Evolutionary conservation across 495 filamentous ascomycete genomes (phyloP).

Genomic region (Penicillium roqueforti): DNA sequence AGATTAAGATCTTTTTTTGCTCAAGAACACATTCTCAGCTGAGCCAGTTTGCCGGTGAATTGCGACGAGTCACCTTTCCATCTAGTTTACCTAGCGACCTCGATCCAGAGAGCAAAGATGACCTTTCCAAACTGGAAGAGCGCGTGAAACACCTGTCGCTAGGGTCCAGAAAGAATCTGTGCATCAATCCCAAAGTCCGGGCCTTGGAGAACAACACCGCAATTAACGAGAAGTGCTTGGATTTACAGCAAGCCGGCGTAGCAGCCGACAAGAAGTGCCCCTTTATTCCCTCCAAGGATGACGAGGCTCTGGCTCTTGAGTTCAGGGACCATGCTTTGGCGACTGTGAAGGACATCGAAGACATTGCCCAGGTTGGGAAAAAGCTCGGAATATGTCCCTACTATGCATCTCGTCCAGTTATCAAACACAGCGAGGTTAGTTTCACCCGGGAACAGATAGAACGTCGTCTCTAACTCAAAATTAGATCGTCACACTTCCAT

Average conservation of each 20-base stretch:
- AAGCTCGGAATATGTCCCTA: conserved; percentile 86
- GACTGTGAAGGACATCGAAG: conserved; percentile 88
- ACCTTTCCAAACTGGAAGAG: conserved; percentile 46
- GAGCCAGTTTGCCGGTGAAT: conserved; percentile 86
- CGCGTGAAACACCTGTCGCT: conserved; percentile 79
- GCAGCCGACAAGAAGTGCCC: conserved; percentile 66
- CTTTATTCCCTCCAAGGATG: conserved; percentile 74
- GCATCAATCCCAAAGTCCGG: conserved; percentile 80
- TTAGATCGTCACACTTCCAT: conserved; percentile 89
- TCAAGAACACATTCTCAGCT: conserved; percentile 95
- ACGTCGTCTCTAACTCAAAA: conserved; percentile 1
- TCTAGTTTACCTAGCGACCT: conserved; percentile 46
- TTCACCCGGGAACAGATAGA: not conserved
- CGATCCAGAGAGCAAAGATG: conserved; percentile 20
- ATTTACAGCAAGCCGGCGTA: conserved; percentile 74
- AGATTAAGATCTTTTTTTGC: conserved; percentile 85
- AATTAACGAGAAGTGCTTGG: conserved; percentile 93
- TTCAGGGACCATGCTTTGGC: conserved; percentile 89
- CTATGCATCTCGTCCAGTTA: conserved; percentile 81
- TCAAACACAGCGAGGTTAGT: conserved; percentile 71
- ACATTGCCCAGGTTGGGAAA: conserved; percentile 73
- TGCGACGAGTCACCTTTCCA: conserved; percentile 77
- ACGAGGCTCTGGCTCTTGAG: conserved; percentile 63
- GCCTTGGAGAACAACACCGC: conserved; percentile 68
- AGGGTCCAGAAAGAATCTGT: conserved; percentile 87